phyloP scores from a whole-genome alignment of 164 flowering plant species.

The Umbilicus rupestris region DNA sequence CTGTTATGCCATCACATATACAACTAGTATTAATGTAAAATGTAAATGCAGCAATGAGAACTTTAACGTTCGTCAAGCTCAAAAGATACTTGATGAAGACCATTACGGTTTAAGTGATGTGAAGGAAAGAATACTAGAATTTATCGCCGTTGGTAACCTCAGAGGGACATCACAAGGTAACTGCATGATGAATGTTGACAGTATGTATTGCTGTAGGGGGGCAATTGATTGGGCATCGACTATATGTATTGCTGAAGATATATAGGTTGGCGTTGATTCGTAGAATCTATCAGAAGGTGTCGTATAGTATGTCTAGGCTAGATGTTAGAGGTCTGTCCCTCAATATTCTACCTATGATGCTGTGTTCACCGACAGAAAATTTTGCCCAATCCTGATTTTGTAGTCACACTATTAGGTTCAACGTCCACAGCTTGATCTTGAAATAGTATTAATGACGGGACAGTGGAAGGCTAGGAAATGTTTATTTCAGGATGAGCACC shows the following conservation, averaged over 20 bases:
- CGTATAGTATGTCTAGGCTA: background rate
- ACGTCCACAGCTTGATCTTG: background rate
- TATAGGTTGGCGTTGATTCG: background rate
- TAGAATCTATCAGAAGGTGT: background rate
- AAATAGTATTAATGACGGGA: background rate
- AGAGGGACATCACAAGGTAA: constrained; percentile 93
- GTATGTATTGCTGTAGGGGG: background rate
- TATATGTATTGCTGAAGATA: background rate
- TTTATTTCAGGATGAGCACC: too few relatives aligned
- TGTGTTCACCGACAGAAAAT: too few relatives aligned
- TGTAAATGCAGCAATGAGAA: constrained; percentile 79
- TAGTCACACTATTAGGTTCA: background rate
- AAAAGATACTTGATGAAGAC: constrained; percentile 91
- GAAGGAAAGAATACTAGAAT: constrained; percentile 97
- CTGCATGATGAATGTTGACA: background rate
- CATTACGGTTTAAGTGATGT: constrained; percentile 96
- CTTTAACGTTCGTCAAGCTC: constrained; percentile 78
- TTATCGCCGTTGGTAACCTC: constrained; percentile 95
- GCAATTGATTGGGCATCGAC: background rate
- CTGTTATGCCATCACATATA: background rate
- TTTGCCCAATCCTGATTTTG: too few relatives aligned
- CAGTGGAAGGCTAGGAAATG: background rate
- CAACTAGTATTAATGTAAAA: background rate
- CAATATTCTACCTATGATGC: too few relatives aligned
- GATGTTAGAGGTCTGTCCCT: too few relatives aligned